A percentile compares a stretch with the other conserved stretches of the same genome.
These are phyloP conservation scores for Orbilia blumenaviensis DNA, from an alignment of 2,329 filamentous ascomycete genomes.

Conservation along the genomic window DNA sequence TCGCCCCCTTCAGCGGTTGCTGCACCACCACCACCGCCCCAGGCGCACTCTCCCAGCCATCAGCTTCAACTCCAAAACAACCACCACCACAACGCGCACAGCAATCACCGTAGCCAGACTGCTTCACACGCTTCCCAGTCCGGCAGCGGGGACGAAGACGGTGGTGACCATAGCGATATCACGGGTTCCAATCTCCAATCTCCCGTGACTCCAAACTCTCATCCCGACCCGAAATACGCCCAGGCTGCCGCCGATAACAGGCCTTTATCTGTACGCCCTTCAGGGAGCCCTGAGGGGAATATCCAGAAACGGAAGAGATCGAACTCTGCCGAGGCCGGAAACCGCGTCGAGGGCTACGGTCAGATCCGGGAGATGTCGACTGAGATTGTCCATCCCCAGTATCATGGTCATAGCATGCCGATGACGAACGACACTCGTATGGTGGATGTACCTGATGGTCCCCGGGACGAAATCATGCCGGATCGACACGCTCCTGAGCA, in stretches of 20 bases:
- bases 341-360: constrained; percentile 44
- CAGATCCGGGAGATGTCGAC: constrained; percentile 45
- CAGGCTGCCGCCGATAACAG: constrained; percentile 38
- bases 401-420: constrained; percentile 51
- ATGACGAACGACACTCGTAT: constrained; percentile 52
- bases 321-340: constrained; percentile 25
- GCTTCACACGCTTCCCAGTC: constrained; percentile 50
- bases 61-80: constrained; percentile 26
- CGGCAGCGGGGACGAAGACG: constrained; percentile 51
- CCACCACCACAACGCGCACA: constrained; percentile 26
- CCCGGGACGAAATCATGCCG: constrained; percentile 39
- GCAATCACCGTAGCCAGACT: constrained; percentile 46
- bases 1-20: constrained; percentile 16
- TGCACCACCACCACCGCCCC: not conserved
- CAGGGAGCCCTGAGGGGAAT: constrained; percentile 39
- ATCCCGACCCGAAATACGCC: constrained; percentile 46
- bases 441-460: constrained; percentile 27
- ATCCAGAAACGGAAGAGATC: constrained; percentile 47
- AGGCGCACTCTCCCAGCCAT: constrained; percentile 28
- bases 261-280: constrained; percentile 22
- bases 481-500: constrained; percentile 44
- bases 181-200: constrained; percentile 46
- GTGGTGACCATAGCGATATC: constrained; percentile 45
- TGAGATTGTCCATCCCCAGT: constrained; percentile 51
- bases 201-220: constrained; percentile 49